Evolutionary conservation across 2,329 filamentous ascomycete species (phyloP), one percentile per base, ranked within the genome.

Genomic region (Colletotrichum sp.): DNA sequence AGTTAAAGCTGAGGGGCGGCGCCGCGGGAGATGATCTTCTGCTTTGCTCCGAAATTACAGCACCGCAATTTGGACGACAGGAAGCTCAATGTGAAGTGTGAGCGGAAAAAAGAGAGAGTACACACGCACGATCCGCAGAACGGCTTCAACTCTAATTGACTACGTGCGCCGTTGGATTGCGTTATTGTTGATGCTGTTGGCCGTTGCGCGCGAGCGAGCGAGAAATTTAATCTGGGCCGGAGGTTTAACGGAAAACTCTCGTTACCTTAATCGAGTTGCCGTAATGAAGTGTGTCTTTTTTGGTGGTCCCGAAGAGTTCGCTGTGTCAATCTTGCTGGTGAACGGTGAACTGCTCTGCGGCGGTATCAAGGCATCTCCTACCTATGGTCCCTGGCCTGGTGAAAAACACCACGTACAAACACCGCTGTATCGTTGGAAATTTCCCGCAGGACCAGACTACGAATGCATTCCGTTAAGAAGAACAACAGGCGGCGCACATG

Each of bases 71-170:
- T 49, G 44, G 44, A 49, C 3, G 44, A 49, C 44, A 21, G 44
- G 1, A 2, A 21, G 44, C 44, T 16, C 34, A 16, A 16, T 36
- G 34, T 36, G 34, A 24, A 34, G 69, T 34, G 24, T 44, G 36
- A 21, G 32, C 32, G 32, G 32, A n/a, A n/a, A 28, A 21, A 62
- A 8, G 0, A n/a, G 18, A 34, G 16, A 26, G 49, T 8, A 13
- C n/a, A 34, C 12, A 34, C 52, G 57, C 52, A 73, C 74, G 74
- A 69, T 73, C 70, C 71, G 36, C 64, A 65, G n/a, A 30, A 74
- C 70, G 73, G 64, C 74, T 59, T 65, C 65, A 65, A 73, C 64
- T 73, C 57, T 60, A 76, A 60, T 34, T 21, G 36, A 62, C 32
- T 28, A 39, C 30, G 34, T 55, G 52, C 30, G 32, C 52, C 32